Conservation (phyloP, 495 filamentous ascomycete species). For the Podospora anserina region DNA sequence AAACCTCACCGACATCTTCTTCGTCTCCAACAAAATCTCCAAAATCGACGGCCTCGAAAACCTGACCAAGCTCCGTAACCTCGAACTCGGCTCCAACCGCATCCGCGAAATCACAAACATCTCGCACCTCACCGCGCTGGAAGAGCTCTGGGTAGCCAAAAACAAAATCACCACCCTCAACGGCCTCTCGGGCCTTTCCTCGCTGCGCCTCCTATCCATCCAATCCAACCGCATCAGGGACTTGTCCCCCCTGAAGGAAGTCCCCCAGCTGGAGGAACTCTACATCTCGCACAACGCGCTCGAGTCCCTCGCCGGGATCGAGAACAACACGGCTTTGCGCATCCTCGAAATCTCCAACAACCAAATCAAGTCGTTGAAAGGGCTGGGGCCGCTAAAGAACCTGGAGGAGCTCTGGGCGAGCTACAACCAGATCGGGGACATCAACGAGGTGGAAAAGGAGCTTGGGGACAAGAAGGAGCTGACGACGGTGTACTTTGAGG, state of each 20-base stretch:
- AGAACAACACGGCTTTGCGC: conserved; percentile 64
- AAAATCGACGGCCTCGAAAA: conserved; percentile 81
- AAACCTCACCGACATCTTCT: conserved; percentile 80
- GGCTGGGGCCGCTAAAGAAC: conserved; percentile 62
- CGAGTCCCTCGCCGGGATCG: conserved; percentile 70
- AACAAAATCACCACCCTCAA: conserved; percentile 92
- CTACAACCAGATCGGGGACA: conserved; percentile 74
- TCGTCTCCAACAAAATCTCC: conserved; percentile 91
- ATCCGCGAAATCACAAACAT: conserved; percentile 90
- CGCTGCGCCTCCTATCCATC: conserved; percentile 87
- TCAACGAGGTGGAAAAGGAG: conserved; percentile 79
- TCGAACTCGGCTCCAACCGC: conserved; percentile 89
- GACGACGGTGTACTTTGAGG: conserved; percentile 95
- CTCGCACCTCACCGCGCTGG: conserved; percentile 66
- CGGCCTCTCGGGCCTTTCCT: conserved; percentile 64
- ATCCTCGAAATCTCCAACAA: conserved; percentile 92
- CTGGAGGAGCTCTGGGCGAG: conserved; percentile 95
- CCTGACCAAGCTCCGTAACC: conserved; percentile 66
- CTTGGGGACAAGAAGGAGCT: conserved; percentile 73
- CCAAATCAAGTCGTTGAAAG: conserved; percentile 68
- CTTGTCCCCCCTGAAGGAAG: conserved; percentile 68
- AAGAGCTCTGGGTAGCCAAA: conserved; percentile 95
- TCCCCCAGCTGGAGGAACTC: conserved; percentile 84
- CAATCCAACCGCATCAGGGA: conserved; percentile 92
- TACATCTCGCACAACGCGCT: conserved; percentile 99